A percentile compares a stretch with the other conserved stretches of the same genome.
These are phyloP conservation scores for Colletotrichum echinochloae DNA, from an alignment of 2,329 filamentous ascomycete genomes.

Conservation along the genomic window DNA sequence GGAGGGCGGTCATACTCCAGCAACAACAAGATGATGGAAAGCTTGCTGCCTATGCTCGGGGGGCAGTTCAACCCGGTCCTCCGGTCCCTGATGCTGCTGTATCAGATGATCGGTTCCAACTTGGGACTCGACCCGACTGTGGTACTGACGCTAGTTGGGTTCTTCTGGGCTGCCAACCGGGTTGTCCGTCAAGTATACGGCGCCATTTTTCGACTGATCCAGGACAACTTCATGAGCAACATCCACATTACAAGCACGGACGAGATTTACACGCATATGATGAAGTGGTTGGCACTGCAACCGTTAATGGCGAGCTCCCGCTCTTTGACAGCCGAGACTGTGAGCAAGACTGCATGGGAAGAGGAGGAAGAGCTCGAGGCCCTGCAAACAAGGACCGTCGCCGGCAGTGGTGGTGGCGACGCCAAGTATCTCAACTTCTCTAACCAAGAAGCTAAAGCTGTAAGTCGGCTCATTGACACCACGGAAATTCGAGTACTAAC, in stretches of 20 bases:
- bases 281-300: slow-evolving; percentile 68
- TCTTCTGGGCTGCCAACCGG: slow-evolving; percentile 61
- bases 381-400: slow-evolving; percentile 50
- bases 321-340: slow-evolving; percentile 67
- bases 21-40: slow-evolving; percentile 39
- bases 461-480: slow-evolving; percentile 45
- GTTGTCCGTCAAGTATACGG: slow-evolving; percentile 51
- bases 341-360: slow-evolving; percentile 67
- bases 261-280: slow-evolving; percentile 68
- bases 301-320: slow-evolving; percentile 63
- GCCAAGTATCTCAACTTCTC: slow-evolving; percentile 68
- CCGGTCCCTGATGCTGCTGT: slow-evolving; percentile 50
- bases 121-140: slow-evolving; percentile 63
- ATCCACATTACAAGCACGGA: slow-evolving; percentile 67
- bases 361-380: slow-evolving; percentile 61
- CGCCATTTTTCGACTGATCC: slow-evolving; percentile 52
- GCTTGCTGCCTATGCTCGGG: slow-evolving; percentile 37
- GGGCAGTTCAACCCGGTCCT: slow-evolving; percentile 42
- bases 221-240: slow-evolving; percentile 62
- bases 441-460: slow-evolving; percentile 65
- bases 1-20: slow-evolving; percentile 22
- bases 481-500: slow-evolving; percentile 12
- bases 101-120: slow-evolving; percentile 57
- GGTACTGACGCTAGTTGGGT: slow-evolving; percentile 58
- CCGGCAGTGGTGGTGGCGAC: slow-evolving; percentile 51